Conservation (phyloP, 2,329 filamentous ascomycete species). For the Phialophora macrospora region DNA sequence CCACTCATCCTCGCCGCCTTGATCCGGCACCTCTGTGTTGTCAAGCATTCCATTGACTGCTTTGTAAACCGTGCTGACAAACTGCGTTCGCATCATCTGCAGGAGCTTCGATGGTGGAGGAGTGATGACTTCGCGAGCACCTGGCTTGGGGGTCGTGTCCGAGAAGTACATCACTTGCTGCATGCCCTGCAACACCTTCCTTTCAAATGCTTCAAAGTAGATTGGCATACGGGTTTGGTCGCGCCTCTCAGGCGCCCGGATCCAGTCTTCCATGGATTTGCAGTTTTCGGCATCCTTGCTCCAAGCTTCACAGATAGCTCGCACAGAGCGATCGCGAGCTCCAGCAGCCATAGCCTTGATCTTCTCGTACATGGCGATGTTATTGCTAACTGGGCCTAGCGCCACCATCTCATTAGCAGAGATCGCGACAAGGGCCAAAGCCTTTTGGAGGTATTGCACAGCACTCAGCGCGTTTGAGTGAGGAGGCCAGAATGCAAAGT, state of each 20-base stretch:
- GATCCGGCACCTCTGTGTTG: constrained; percentile 81
- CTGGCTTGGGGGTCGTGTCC: constrained; percentile 77
- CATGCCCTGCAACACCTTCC: constrained; percentile 78
- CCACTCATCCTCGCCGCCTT: constrained; percentile 62
- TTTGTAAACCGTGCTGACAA: constrained; percentile 92
- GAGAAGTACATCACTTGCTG: constrained; percentile 95
- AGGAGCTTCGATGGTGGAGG: constrained; percentile 85
- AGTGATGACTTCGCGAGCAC: constrained; percentile 75
- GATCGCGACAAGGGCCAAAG: constrained; percentile 80
- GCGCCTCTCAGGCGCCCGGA: constrained; percentile 75
- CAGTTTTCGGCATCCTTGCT: constrained; percentile 90
- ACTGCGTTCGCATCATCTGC: constrained; percentile 88
- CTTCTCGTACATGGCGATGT: constrained; percentile 66
- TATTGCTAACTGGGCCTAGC: constrained; percentile 67
- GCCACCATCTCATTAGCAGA: constrained; percentile 84
- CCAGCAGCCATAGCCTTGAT: constrained; percentile 75
- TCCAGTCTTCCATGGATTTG: constrained; percentile 93
- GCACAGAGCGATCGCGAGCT: constrained; percentile 82
- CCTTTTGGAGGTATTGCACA: constrained; percentile 85
- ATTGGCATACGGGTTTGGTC: constrained; percentile 91
- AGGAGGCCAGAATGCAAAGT: constrained; percentile 94
- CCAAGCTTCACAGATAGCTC: constrained; percentile 88
- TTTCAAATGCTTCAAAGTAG: constrained; percentile 84
- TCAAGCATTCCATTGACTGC: constrained; percentile 95
- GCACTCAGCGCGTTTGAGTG: constrained; percentile 89